Percentiles rank a stretch among this genome's conserved stretches.
These are phyloP conservation scores for Heracleum sosnowskyi DNA, from an alignment of 129 eudicot species.

Conservation along the genomic window DNA sequence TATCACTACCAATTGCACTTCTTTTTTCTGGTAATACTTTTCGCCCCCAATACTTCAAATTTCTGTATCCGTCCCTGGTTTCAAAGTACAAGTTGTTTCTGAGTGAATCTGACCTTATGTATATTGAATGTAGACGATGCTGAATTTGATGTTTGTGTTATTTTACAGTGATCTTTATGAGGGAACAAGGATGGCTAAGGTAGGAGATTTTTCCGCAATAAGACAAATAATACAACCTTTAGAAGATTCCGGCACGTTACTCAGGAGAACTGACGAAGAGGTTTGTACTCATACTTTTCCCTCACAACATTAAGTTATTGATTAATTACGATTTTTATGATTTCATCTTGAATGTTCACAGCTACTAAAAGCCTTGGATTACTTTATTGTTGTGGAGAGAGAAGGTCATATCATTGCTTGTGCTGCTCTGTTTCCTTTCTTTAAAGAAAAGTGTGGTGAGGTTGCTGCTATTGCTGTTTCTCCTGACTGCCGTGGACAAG, in stretches of 20 bases:
- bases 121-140: not conserved
- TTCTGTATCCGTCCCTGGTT: too few relatives aligned
- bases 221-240: slow-evolving; percentile 64
- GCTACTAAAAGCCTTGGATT: slow-evolving; percentile 64
- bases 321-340: slow-evolving; percentile 4
- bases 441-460: slow-evolving; percentile 75
- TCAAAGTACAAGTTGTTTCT: too few relatives aligned
- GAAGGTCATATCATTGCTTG: slow-evolving; percentile 95
- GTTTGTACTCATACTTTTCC: slow-evolving; percentile 21
- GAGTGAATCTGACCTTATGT: not conserved
- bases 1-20: too few relatives aligned
- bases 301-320: not conserved
- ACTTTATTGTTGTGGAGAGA: slow-evolving; percentile 84
- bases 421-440: slow-evolving; percentile 81
- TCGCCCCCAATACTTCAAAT: too few relatives aligned
- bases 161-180: slow-evolving; percentile 81
- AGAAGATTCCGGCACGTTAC: slow-evolving; percentile 87
- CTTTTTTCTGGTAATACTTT: too few relatives aligned
- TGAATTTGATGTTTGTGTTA: not conserved
- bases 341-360: slow-evolving; percentile 17
- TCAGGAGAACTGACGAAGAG: slow-evolving; percentile 80
- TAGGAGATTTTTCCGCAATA: slow-evolving; percentile 58
- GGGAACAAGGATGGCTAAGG: slow-evolving; percentile 84
- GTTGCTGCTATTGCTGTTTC: slow-evolving; percentile 98
- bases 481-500: slow-evolving; percentile 97